Base-by-base conservation (phyloP, 495 filamentous ascomycete genomes). In the Penicillium manginii region DNA sequence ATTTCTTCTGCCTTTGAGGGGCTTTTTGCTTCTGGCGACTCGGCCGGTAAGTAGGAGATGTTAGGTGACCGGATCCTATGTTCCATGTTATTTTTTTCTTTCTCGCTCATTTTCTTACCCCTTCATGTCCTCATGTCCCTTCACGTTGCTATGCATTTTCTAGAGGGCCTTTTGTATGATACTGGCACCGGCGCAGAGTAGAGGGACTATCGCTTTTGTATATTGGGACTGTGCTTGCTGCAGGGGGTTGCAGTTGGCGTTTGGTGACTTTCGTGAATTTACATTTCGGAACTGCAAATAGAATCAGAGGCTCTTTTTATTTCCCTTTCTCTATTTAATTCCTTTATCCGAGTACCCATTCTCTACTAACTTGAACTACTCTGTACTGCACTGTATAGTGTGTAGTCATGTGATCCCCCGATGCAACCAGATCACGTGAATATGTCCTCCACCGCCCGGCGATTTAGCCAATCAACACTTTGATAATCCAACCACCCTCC, bases 1-100 rank as follows among this genome's bases (percentile, higher is more conserved):
- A 29, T 78, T 11, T 53, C 57, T 14, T 72, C 66, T 15, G 21
- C 65, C 14, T 68, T 68, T 29, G 65, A 69, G 31, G 49, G 52
- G 50, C 31, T 47, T 19, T 47, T 47, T 26, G 45, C 21, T 17
- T 12, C 7, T 9, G 17, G 8, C 19, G 40, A 43, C 19, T 43
- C 40, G 17, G 3, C 17, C n/a, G 40, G 8, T 17, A 4, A 43
- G 40, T 2, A 43, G 40, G 26, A 29, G 26, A 29, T 3, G 23
- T 2, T n/a, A n/a, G 26, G 5, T 29, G 26, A 29, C 26, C 6
- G 6, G 26, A 29, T 29, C 26, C 3, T 29, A 29, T 8, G 26
- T 8, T 29, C 9, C 26, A 29, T 29, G 6, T 29, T 8, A 8
- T 8, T 29, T 29, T 29, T 0, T 8, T 29, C 4, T 4, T 29